Percentiles rank a stretch among this genome's conserved stretches.
Evolutionary conservation across 148 eudicot species (phyloP).

Genomic region (Tetragonia tetragonoides): DNA sequence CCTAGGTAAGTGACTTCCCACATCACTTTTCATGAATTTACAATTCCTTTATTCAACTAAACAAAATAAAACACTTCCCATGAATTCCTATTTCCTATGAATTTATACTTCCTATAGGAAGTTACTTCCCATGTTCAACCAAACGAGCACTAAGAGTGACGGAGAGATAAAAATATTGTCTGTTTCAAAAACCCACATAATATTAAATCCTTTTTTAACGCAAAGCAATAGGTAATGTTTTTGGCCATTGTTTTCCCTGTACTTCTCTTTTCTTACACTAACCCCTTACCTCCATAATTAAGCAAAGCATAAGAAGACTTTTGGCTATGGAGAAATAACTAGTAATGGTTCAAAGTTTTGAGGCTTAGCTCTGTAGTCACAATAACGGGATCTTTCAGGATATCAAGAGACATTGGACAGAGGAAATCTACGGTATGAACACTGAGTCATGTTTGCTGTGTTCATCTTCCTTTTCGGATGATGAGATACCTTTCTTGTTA

Average conservation of each 20-base stretch:
- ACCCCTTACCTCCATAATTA: too few relatives aligned
- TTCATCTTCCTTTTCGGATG: slow-evolving; percentile 39
- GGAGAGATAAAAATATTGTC: not conserved
- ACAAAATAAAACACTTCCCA: too few relatives aligned
- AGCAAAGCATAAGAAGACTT: not conserved
- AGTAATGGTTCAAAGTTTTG: too few relatives aligned
- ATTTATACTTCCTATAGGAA: too few relatives aligned
- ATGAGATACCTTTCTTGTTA: slow-evolving; percentile 21
- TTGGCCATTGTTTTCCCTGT: not conserved
- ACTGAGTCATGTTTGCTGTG: slow-evolving; percentile 50
- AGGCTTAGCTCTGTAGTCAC: slow-evolving; percentile 62
- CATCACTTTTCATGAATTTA: too few relatives aligned
- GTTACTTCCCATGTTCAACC: too few relatives aligned
- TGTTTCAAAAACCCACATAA: not conserved
- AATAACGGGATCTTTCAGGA: slow-evolving; percentile 91
- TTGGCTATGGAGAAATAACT: not conserved
- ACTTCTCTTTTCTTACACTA: not conserved
- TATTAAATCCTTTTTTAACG: not conserved
- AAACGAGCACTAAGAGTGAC: not conserved
- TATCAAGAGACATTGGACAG: slow-evolving; percentile 86
- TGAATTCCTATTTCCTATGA: too few relatives aligned
- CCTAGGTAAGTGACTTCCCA: too few relatives aligned
- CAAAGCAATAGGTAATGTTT: not conserved
- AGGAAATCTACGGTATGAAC: slow-evolving; percentile 74
- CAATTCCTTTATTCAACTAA: too few relatives aligned